Evolutionary conservation across 257 asterid species (phyloP), one percentile per base, ranked within the genome.

Genomic region (Jacaranda copaia): DNA sequence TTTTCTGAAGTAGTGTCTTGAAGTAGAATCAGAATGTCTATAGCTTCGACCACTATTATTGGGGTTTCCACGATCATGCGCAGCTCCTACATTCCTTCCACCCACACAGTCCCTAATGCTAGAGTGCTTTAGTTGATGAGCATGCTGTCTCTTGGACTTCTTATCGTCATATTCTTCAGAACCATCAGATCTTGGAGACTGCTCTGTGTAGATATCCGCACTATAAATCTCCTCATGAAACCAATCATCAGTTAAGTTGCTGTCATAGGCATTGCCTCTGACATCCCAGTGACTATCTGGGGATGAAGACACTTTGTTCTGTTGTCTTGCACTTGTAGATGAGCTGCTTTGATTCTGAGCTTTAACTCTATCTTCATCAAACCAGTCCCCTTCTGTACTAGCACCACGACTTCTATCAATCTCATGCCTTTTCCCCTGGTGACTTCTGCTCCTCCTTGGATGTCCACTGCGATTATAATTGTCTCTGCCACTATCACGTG

Each of bases 221-320:
- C 76, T 64, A 35, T 81, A 76, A 39, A 65, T 39, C 55, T 74
- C 82, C 60, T 53, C 87, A 84, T 81, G 84, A 73, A 81, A 72
- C 77, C 75, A 69, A 42, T 76, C 83, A 14, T 68, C 78, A 39
- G 43, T 66, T 3, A 80, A 64, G 71, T 84, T 78, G 20, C 82
- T 75, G 59, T 70, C 77, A 19, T 45, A 65, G 59, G 62, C 38
- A 79, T 72, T 51, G 65, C 82, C 79, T 46, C 78, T 77, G 51
- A 65, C 79, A 79, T 78, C 80, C 85, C 68, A 53, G 70, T 11
- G 78, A 78, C 81, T 91, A 52, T 80, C 83, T 43, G 84, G 77
- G 45, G 88, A 83, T 71, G 61, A 45, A 69, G 84, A 70, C 51
- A 42, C 69, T 66, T 73, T 68, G 38, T 75, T 40, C 62, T 35